Conservation (phyloP, 108 stramenopile species). For the Cyclotella cryptica region DNA sequence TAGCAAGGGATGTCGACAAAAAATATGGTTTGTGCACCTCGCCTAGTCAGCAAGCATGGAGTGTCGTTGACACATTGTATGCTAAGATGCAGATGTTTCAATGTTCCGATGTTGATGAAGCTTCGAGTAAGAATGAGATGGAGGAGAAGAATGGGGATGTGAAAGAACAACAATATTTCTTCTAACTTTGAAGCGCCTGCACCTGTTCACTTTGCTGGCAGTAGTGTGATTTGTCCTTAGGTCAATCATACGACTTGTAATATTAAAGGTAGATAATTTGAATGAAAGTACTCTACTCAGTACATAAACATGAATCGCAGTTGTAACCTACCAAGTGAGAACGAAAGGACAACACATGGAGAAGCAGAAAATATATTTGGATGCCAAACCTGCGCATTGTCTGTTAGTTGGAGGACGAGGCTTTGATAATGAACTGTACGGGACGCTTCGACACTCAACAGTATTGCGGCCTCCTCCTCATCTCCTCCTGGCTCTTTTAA, state of each 20-base stretch:
- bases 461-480: background rate
- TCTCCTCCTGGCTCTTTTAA: background rate
- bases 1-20: constrained; percentile 39
- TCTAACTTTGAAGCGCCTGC: background rate
- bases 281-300: background rate
- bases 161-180: background rate
- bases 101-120: background rate
- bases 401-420: too few species aligned
- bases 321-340: too few species aligned
- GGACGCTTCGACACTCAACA: too few species aligned
- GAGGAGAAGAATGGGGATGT: background rate
- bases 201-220: too few species aligned
- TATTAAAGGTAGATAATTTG: too few species aligned
- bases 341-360: background rate
- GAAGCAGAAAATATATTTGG: background rate
- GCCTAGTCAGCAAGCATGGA: constrained; percentile 40
- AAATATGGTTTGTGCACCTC: constrained; percentile 38
- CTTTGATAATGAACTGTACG: too few species aligned
- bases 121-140: background rate
- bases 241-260: too few species aligned
- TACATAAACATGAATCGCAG: background rate
- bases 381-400: too few species aligned
- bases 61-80: constrained; percentile 31
- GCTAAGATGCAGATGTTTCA: constrained; percentile 25
- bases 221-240: too few species aligned